phyloP scores from a whole-genome alignment of 768 basidiomycete species.

The Termitomyces bulborhizus region DNA sequence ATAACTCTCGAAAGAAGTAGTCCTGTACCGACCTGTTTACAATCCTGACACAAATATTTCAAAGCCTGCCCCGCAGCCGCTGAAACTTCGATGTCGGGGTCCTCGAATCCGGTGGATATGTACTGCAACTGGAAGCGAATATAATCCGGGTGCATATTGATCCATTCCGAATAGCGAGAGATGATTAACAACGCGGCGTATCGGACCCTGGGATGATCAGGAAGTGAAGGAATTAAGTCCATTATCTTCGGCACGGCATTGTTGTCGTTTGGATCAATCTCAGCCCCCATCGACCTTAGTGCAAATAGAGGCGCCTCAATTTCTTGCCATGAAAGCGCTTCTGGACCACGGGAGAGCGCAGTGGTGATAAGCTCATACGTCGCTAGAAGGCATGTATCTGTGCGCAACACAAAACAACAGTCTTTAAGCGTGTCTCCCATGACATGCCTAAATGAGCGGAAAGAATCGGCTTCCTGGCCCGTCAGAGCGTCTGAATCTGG shows the following conservation, averaged over 20 bases:
- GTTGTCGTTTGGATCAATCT: conserved; percentile 78
- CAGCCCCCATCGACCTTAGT: conserved; percentile 96
- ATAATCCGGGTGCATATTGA: conserved; percentile 82
- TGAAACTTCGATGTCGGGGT: conserved; percentile 71
- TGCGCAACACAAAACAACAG: conserved; percentile 90
- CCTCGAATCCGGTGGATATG: conserved; percentile 88
- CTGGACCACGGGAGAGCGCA: conserved; percentile 58
- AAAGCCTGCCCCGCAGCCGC: conserved; percentile 95
- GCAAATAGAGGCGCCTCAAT: conserved; percentile 97
- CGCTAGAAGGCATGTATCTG: conserved; percentile 75
- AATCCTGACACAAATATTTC: conserved; percentile 96
- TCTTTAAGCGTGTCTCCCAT: conserved; percentile 99
- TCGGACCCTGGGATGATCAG: conserved; percentile 83
- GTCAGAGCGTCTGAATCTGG: conserved; percentile 55
- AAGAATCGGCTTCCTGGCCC: conserved; percentile 87
- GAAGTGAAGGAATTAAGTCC: conserved; percentile 87
- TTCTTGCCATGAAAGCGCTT: conserved; percentile 82
- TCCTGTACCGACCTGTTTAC: conserved; percentile 57
- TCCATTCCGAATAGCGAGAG: conserved; percentile 96
- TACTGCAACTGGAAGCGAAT: conserved; percentile 84
- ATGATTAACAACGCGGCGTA: conserved; percentile 95
- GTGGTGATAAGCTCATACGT: conserved; percentile 76
- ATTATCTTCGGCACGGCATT: conserved; percentile 93
- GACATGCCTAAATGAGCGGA: conserved; percentile 91
- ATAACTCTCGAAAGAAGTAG: neutral